Conservation (phyloP, 2,329 filamentous ascomycete species). For the Ilyonectria mors-panacis region DNA sequence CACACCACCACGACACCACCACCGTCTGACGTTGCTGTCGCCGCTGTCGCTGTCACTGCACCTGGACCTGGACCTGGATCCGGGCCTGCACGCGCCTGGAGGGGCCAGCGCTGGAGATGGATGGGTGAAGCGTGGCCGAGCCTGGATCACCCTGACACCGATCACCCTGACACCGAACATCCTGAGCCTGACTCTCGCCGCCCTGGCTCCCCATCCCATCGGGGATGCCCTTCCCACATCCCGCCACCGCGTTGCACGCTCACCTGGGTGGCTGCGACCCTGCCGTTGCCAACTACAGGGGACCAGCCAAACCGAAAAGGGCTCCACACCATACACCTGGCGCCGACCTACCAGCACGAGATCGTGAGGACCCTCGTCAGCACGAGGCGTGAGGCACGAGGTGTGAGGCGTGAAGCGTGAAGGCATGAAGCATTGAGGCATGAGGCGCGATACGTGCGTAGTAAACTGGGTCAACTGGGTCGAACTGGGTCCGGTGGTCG, state of each 20-base stretch:
- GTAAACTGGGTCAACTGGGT: slow-evolving; percentile 16
- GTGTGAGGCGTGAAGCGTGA: slow-evolving; percentile 2
- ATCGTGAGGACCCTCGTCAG: slow-evolving; percentile 15
- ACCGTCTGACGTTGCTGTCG: slow-evolving; percentile 42
- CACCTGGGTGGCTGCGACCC: neutral
- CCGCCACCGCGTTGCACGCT: slow-evolving; percentile 10
- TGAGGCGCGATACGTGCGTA: neutral
- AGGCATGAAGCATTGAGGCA: slow-evolving; percentile 15
- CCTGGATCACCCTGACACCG: neutral
- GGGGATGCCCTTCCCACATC: slow-evolving; percentile 35
- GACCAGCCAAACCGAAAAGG: neutral
- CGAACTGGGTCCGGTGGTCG: slow-evolving; percentile 2
- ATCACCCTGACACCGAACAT: slow-evolving; percentile 7
- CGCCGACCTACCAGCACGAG: slow-evolving; percentile 8
- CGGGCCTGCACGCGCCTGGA: slow-evolving; percentile 8
- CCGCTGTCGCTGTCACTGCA: neutral
- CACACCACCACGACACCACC: slow-evolving; percentile 49
- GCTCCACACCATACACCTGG: slow-evolving; percentile 15
- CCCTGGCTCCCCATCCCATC: slow-evolving; percentile 34
- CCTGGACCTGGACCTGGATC: slow-evolving; percentile 9
- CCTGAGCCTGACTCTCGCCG: slow-evolving; percentile 35
- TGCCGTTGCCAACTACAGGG: slow-evolving; percentile 1
- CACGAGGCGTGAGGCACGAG: slow-evolving; percentile 4
- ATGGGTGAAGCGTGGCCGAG: slow-evolving; percentile 26
- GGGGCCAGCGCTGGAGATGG: slow-evolving; percentile 5